These are phyloP conservation scores for Pseudozyma tsukubaensis DNA, from an alignment of 1,284 basidiomycete genomes.

Conservation along the genomic window DNA sequence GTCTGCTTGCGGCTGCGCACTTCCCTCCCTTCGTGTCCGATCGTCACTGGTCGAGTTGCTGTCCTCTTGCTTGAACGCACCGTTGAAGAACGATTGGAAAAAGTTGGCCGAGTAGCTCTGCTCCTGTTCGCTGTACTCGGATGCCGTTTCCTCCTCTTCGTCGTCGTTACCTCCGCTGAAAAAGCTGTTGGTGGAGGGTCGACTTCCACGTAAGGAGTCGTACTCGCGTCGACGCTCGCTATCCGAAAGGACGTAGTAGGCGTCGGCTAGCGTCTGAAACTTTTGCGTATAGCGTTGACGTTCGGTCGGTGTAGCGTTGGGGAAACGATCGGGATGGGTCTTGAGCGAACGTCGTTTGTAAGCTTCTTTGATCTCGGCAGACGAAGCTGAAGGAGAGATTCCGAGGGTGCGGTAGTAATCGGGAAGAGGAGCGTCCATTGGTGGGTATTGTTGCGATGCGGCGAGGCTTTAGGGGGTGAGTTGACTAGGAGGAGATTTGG, in stretches of 20 bases:
- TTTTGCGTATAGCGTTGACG: constrained; percentile 73
- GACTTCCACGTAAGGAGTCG: constrained; percentile 43
- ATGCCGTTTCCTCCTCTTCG: constrained; percentile 33
- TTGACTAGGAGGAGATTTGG: too few species aligned
- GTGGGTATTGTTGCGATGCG: too few species aligned
- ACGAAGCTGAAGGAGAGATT: constrained; percentile 74
- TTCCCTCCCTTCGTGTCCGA: constrained; percentile 13
- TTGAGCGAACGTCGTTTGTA: constrained; percentile 81
- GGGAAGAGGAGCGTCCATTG: constrained; percentile 53
- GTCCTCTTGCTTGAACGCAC: constrained; percentile 33
- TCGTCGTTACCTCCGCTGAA: constrained; percentile 13
- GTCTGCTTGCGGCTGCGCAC: constrained; percentile 55
- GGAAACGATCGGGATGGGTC: constrained; percentile 89
- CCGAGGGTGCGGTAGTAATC: constrained; percentile 64
- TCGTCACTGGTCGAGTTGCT: constrained; percentile 13
- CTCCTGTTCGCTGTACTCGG: constrained; percentile 52
- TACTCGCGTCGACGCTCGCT: constrained; percentile 81
- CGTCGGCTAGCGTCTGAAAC: constrained; percentile 82
- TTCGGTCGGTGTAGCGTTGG: constrained; percentile 79
- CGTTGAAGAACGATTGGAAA: constrained; percentile 58
- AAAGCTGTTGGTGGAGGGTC: constrained; percentile 33
- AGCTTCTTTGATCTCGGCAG: constrained; percentile 80
- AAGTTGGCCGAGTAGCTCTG: constrained; percentile 58
- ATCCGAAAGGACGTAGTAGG: constrained; percentile 94
- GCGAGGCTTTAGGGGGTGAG: too few species aligned